Percentiles rank a stretch among this genome's conserved stretches.
phyloP scores from a whole-genome alignment of 116 monocot genomes.

The Posidonia oceanica region DNA sequence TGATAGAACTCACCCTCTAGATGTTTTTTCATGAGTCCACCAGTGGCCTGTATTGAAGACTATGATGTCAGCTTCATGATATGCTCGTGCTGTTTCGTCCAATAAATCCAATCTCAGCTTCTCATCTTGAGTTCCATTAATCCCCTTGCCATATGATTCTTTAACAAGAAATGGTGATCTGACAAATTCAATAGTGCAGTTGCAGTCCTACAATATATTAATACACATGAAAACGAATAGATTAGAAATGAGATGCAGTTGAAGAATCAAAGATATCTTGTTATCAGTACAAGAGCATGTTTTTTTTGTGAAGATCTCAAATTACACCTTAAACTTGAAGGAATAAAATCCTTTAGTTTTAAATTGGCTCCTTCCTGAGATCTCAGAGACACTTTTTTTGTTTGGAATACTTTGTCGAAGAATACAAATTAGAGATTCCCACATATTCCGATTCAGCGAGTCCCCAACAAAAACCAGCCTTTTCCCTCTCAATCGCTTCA shows the following conservation, averaged over 20 bases:
- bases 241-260: background rate
- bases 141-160: conserved; percentile 21
- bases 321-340: conserved; percentile 62
- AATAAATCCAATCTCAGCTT: conserved; percentile 68
- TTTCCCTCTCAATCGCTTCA: conserved; percentile 58
- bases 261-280: background rate
- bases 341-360: conserved; percentile 64
- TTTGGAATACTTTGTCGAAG: conserved; percentile 43
- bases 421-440: conserved; percentile 85
- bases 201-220: conserved; percentile 42
- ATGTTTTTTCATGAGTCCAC: conserved; percentile 98
- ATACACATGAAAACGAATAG: background rate
- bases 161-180: conserved; percentile 71
- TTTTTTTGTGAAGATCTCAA: too few relatives aligned
- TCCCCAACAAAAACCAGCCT: conserved; percentile 85
- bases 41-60: conserved; percentile 96
- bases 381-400: conserved; percentile 60
- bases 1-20: conserved; percentile 42
- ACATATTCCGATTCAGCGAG: conserved; percentile 82
- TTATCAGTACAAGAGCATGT: too few relatives aligned
- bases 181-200: conserved; percentile 65
- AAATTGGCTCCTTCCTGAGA: conserved; percentile 44
- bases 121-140: conserved; percentile 32
- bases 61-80: conserved; percentile 52
- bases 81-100: conserved; percentile 50